Evolutionary conservation across 768 basidiomycete species (phyloP).

Genomic region (Lactarius sp.): DNA sequence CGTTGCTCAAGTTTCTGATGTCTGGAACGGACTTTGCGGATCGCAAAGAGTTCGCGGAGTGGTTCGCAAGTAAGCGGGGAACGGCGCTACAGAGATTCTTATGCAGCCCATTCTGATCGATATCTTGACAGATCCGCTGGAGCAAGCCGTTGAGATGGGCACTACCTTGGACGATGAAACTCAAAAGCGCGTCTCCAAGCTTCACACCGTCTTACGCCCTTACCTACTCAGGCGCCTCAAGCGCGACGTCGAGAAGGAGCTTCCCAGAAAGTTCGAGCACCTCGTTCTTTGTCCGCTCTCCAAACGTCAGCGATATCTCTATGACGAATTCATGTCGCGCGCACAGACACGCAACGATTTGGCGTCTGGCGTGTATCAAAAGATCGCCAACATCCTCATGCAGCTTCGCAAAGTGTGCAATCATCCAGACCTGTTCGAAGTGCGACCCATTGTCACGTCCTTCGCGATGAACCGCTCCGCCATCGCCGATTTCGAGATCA

Average conservation of each 20-base stretch:
- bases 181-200: conserved; percentile 74
- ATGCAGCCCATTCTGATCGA: conserved; percentile 9
- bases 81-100: background rate
- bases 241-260: conserved; percentile 92
- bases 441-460: conserved; percentile 75
- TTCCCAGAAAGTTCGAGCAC: conserved; percentile 93
- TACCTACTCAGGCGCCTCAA: conserved; percentile 95
- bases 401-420: conserved; percentile 96
- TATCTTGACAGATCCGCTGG: conserved; percentile 69
- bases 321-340: conserved; percentile 94
- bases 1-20: conserved; percentile 90
- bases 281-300: conserved; percentile 83
- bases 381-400: conserved; percentile 94
- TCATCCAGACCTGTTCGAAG: conserved; percentile 89
- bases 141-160: conserved; percentile 89
- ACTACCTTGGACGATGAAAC: conserved; percentile 74
- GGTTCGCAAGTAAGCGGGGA: conserved; percentile 85
- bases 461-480: conserved; percentile 73
- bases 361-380: conserved; percentile 80
- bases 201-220: conserved; percentile 94
- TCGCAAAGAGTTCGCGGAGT: conserved; percentile 88
- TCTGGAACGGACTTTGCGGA: conserved; percentile 86
- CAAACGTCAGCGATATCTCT: conserved; percentile 89
- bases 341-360: conserved; percentile 79
- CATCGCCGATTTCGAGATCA: conserved; percentile 75